Evolutionary conservation across 2,329 filamentous ascomycete genomes (phyloP), one percentile per base, ranked within the genome.

Genomic region (Fonsecaea erecta): DNA sequence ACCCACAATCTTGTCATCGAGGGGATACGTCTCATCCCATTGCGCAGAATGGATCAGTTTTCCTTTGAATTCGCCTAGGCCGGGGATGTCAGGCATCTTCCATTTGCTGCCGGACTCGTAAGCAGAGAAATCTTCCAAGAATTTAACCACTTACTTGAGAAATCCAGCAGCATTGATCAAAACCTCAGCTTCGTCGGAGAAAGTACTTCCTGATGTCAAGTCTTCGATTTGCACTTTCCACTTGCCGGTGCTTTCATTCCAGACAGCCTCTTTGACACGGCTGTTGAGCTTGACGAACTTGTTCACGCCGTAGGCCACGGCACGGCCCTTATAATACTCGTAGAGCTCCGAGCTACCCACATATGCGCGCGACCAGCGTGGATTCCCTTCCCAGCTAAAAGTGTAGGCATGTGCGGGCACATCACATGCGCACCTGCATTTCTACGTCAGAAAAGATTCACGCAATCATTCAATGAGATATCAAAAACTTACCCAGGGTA

Each of bases 151-250:
- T 58, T 80, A 74, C 69, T 87, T 87, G 28, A 87, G 74, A 70
- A 87, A 84, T 0, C 86, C 85, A 30, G 86, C 84, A 1, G 82
- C 85, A 14, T 82, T 85, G 28, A 87, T 77, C 11, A 87, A 74
- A 63, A 86, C 86, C 68, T 85, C 83, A 5, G 80, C 80, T 52
- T 64, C 66, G 30, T 74, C 71, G 24, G 16, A 18, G 55, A 53
- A 32, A 6, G 12, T 43, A 2, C 21, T 32, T 8, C 56, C 56
- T 12, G 14, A 43, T 30, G 6, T 24, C 26, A 73, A 71, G 30
- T 64, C 51, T n/a, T 14, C 18, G 30, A 64, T 53, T 24, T 60
- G 5, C 32, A 89, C 75, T 2, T 74, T 77, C 90, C 90, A 92
- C 65, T 84, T 80, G 0, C 79, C 80, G 16, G 75, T 71, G 0